Evolutionary conservation across 2,329 filamentous ascomycete genomes (phyloP), one percentile per base, ranked within the genome.

Genomic region (Neonectria magnoliae): DNA sequence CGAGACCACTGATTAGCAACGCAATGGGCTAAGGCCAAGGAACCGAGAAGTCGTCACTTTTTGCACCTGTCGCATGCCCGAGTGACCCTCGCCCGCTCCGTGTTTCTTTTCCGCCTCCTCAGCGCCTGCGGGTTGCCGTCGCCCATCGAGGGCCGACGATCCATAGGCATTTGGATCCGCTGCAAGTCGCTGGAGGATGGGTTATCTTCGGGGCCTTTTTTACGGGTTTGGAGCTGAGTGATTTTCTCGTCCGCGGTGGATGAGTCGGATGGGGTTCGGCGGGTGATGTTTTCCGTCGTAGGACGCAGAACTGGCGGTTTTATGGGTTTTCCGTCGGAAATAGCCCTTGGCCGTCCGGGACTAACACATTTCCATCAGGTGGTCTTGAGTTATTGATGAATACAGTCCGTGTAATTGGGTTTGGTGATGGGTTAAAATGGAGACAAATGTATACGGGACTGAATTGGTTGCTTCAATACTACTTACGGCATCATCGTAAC

Each of bases 11-110:
- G 42, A 59, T 73, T 64, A 72, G 68, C 62, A 2, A 8, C 18
- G 27, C 1, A 29, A 52, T 61, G n/a, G 29, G 13, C 9, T 10
- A 18, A 10, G 16, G 14, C 13, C 25, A 27, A 27, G 18, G 41
- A 27, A 14, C 2, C 29, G 29, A 48, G 20, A 25, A 31, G 7
- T 20, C 9, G n/a, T 65, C 56, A 74, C 72, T 71, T 73, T 64
- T 74, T 74, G 62, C 72, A 74, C 22, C 68, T 58, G 62, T 74
- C 72, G 52, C 72, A 74, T 3, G 72, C 72, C 45, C 72, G 68
- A 7, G 72, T 72, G 5, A 74, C 72, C 25, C 70, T 68, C 13
- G 67, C 64, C 53, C 72, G 71, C 51, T 73, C 67, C 38, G 48
- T 57, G 25, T 65, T 68, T 63, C 67, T 72, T 71, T 73, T 73